Percentiles rank a stretch among this genome's conserved stretches.
phyloP scores from a whole-genome alignment of 2,329 filamentous ascomycete species.

The Microdochium bolleyi region DNA sequence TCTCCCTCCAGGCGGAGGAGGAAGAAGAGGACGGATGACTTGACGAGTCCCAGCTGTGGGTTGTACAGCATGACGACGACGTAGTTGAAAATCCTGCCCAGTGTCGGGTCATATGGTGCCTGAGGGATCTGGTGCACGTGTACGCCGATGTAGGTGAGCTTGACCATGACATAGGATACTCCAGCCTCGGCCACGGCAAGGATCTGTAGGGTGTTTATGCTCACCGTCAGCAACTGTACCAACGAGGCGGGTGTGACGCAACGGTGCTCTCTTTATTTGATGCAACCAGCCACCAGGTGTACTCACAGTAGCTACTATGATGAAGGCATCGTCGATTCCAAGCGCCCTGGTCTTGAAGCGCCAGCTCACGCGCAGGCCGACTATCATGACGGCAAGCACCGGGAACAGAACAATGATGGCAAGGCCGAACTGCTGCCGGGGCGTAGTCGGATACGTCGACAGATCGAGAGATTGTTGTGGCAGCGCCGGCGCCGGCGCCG shows the following conservation, averaged over 20 bases:
- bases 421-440: conserved; percentile 5
- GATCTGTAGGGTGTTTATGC: conserved; percentile 1
- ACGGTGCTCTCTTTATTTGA: neutral
- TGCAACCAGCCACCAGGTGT: neutral
- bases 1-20: conserved; percentile 17
- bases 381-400: conserved; percentile 3
- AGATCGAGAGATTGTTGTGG: conserved; percentile 3
- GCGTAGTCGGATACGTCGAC: conserved; percentile 2
- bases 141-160: conserved; percentile 7
- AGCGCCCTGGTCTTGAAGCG: conserved; percentile 3
- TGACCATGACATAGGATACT: conserved; percentile 11
- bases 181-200: conserved; percentile 12
- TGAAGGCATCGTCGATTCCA: conserved; percentile 6
- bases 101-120: conserved; percentile 8
- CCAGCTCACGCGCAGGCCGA: conserved; percentile 5
- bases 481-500: neutral
- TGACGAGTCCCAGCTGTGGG: conserved; percentile 21
- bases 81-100: conserved; percentile 14
- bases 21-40: conserved; percentile 22
- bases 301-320: neutral
- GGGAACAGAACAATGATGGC: conserved; percentile 8
- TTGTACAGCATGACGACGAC: conserved; percentile 20
- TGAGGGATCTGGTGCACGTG: conserved; percentile 5
- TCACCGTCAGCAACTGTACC: neutral
- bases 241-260: neutral